phyloP scores from a whole-genome alignment of 768 basidiomycete species.

The Suillus plorans region DNA sequence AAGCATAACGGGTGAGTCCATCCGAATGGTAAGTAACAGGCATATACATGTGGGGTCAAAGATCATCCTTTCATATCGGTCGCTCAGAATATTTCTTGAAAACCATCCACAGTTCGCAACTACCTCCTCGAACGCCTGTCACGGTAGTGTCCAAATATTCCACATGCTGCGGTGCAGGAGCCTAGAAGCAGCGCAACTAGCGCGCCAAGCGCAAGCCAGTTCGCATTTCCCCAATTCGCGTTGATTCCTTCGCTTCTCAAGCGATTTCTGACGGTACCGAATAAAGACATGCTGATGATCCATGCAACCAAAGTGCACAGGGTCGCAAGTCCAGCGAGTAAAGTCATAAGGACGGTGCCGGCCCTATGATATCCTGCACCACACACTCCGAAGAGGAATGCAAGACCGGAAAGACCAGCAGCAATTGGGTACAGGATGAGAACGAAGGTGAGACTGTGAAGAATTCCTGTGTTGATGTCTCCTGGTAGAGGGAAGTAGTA shows the following conservation, averaged over 20 bases:
- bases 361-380: slow-evolving; percentile 61
- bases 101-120: not conserved
- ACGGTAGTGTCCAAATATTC: slow-evolving; percentile 62
- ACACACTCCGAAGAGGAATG: slow-evolving; percentile 67
- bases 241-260: slow-evolving; percentile 47
- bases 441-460: slow-evolving; percentile 70
- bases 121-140: slow-evolving; percentile 32
- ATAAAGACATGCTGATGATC: slow-evolving; percentile 80
- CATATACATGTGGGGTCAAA: not conserved
- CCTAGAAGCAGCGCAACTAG: slow-evolving; percentile 63
- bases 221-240: slow-evolving; percentile 74
- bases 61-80: not conserved
- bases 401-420: slow-evolving; percentile 64
- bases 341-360: slow-evolving; percentile 77
- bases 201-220: slow-evolving; percentile 80
- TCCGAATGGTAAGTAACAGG: not conserved
- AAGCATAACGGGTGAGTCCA: not conserved
- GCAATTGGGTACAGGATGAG: slow-evolving; percentile 82
- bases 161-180: slow-evolving; percentile 65
- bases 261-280: slow-evolving; percentile 63
- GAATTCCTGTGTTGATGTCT: slow-evolving; percentile 44
- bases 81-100: not conserved
- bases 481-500: slow-evolving; percentile 44
- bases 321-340: slow-evolving; percentile 64
- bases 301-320: slow-evolving; percentile 67